These are phyloP conservation scores for Dittrichia graveolens DNA, from an alignment of 129 eudicot species.

Conservation along the genomic window DNA sequence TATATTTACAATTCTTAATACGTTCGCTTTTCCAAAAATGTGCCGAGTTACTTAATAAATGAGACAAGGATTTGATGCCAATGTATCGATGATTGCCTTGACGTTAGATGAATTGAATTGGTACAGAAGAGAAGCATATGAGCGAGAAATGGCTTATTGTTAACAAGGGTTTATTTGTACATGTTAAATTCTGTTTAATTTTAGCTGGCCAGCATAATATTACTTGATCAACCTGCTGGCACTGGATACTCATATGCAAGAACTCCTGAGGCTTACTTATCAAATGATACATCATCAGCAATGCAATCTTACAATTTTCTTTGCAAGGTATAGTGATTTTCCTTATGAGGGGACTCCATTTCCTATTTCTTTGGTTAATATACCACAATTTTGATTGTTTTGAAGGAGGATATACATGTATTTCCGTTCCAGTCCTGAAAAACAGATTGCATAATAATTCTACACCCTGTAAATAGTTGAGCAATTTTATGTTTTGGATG, in stretches of 20 bases:
- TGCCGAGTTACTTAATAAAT: background rate
- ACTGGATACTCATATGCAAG: conserved; percentile 36
- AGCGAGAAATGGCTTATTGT: too few species aligned
- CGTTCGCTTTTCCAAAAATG: background rate
- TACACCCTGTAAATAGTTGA: too few species aligned
- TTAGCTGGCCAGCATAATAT: conserved; percentile 39
- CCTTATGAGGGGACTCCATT: background rate
- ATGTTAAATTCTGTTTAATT: background rate
- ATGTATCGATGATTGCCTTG: too few species aligned
- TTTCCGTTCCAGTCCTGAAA: too few species aligned
- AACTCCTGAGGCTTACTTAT: conserved; percentile 4
- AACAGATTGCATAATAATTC: too few species aligned
- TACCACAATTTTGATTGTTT: too few species aligned
- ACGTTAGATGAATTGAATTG: too few species aligned
- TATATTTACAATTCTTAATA: background rate
- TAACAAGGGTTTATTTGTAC: too few species aligned
- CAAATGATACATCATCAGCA: conserved; percentile 27
- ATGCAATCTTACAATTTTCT: conserved; percentile 30
- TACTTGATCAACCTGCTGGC: conserved; percentile 36
- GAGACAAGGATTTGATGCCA: too few species aligned
- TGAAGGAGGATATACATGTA: too few species aligned
- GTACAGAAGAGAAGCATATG: too few species aligned
- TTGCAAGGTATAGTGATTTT: conserved; percentile 21
- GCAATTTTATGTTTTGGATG: background rate
- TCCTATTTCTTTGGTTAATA: background rate